A percentile compares a stretch with the other conserved stretches of the same genome.
phyloP scores from a whole-genome alignment of 2,329 filamentous ascomycete genomes.

The Botrytis paeoniae region DNA sequence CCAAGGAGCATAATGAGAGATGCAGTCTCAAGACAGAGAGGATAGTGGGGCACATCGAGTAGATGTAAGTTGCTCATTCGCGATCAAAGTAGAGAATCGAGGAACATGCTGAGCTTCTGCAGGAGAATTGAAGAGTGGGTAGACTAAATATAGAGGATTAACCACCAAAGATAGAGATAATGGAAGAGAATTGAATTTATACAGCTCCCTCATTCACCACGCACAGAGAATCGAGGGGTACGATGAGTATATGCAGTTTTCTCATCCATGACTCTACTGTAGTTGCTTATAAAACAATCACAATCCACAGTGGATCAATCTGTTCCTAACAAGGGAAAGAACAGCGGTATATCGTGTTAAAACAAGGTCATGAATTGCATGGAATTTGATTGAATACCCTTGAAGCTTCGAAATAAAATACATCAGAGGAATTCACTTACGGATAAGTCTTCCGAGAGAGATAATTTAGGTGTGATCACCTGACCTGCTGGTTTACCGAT shows the following conservation, averaged over 20 bases:
- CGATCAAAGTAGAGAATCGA: neutral
- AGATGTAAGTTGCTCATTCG: neutral
- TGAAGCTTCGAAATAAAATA: neutral
- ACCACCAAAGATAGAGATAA: neutral
- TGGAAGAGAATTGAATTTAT: neutral
- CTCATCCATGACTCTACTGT: neutral
- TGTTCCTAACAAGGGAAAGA: neutral
- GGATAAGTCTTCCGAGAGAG: neutral
- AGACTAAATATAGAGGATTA: neutral
- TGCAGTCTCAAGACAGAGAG: neutral
- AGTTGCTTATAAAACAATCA: neutral
- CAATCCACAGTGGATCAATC: neutral
- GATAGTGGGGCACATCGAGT: neutral
- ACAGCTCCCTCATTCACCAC: neutral
- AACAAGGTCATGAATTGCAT: neutral
- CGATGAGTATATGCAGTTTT: neutral
- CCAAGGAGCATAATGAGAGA: neutral
- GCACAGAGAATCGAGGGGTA: neutral
- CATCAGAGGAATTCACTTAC: neutral
- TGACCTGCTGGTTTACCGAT: conserved; percentile 3
- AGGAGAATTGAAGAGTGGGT: neutral
- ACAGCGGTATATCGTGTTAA: neutral
- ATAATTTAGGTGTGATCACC: neutral
- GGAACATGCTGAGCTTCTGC: neutral
- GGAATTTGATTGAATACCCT: neutral